Evolutionary conservation across 495 filamentous ascomycete species (phyloP), one percentile per base, ranked within the genome.

Genomic region (Aspergillus steynii): DNA sequence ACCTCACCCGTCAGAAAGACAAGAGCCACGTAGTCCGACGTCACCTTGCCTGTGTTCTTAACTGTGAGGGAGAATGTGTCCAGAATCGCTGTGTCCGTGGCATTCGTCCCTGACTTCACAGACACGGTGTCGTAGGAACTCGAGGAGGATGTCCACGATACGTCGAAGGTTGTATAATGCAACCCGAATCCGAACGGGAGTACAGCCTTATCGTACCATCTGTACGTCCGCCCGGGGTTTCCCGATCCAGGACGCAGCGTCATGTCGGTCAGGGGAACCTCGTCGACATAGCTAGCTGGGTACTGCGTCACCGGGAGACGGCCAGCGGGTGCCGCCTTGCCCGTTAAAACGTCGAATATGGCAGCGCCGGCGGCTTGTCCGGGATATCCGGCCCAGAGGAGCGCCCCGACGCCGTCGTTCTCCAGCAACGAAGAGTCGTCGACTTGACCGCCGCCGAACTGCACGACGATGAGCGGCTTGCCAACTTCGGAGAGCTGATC

Each of bases 1-100:
- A 61, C 58, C 34, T 75, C 68, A 7, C 75, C 78, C 2, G 76
- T 64, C 29, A 83, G 46, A 69, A 85, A 88, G 1, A 63, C 71
- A 15, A 88, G 69, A 12, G 74, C 75, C 6, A 83, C 80, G 62
- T 80, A 88, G 66, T 86, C 83, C 4, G 83, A 86, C 1, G 71
- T 63, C 15, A 64, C 62, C 3, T 74, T 70, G 5, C 85, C 85
- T 0, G 77, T 78, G 71, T 88, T 87, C 2, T 64, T 29, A 60
- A 76, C 51, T 66, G 52, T 28, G 69, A 77, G 29, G 59, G 66
- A 55, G 75, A 79, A 7, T 62, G 68, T 62, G 4, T 55, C 52
- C 3, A 55, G 34, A 42, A 55, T 28, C 4, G 29, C 29, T 9
- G 52, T 55, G 27, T 55, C 52, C 4, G 31, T 7, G 10, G 52